phyloP scores from a whole-genome alignment of 805 yeast genomes.

The Monosporozyma unispora region DNA sequence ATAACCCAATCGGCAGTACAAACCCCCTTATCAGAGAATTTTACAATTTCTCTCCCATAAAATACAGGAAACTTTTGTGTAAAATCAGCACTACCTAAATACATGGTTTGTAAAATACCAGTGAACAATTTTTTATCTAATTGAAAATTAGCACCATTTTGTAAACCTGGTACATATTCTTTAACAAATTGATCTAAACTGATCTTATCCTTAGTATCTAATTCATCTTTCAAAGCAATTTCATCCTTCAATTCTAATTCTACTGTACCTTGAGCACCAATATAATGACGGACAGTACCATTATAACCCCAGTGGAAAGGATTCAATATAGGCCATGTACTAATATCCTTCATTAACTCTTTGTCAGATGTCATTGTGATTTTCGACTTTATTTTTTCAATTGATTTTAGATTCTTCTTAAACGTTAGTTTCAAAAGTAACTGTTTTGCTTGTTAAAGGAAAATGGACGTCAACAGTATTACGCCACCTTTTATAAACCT shows the following conservation, averaged over 20 bases:
- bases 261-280: constrained; percentile 18
- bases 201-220: constrained; percentile 1
- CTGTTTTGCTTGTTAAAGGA: too few species aligned
- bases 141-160: constrained; percentile 40
- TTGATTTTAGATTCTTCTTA: neutral
- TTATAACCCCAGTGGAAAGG: constrained; percentile 30
- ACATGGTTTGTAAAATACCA: constrained; percentile 73
- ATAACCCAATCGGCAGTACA: constrained; percentile 66
- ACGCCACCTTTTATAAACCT: too few species aligned
- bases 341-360: constrained; percentile 1
- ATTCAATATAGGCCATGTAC: constrained; percentile 16
- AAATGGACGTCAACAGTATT: too few species aligned
- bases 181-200: constrained; percentile 18
- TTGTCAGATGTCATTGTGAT: neutral
- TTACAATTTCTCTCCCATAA: constrained; percentile 64
- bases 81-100: constrained; percentile 48
- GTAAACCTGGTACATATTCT: constrained; percentile 37
- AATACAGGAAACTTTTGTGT: constrained; percentile 46
- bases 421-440: too few species aligned
- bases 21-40: constrained; percentile 57
- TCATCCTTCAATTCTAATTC: constrained; percentile 9
- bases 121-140: constrained; percentile 56
- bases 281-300: constrained; percentile 27
- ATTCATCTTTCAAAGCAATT: constrained; percentile 3
- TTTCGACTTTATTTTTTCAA: neutral